A percentile compares a stretch with the other conserved stretches of the same genome.
Conservation (phyloP, 2,329 filamentous ascomycete genomes). For the Hypoxylon sp. region DNA sequence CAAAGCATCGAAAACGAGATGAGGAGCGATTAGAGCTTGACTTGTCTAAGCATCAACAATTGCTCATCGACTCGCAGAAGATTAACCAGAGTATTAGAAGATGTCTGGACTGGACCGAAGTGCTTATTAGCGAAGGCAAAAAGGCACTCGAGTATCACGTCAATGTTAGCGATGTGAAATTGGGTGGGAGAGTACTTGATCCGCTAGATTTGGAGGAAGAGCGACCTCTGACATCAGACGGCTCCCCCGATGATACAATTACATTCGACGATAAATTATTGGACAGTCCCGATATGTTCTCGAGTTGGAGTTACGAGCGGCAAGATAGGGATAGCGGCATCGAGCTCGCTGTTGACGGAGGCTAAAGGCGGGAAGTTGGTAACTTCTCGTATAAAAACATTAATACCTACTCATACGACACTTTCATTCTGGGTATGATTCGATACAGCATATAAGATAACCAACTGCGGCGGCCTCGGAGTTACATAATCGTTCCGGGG, state of each 20-base stretch:
- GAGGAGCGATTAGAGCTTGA: slow-evolving; percentile 88
- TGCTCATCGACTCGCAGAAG: slow-evolving; percentile 91
- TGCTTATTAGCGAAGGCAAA: slow-evolving; percentile 88
- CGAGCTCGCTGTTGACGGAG: slow-evolving; percentile 61
- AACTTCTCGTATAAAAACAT: slow-evolving; percentile 1
- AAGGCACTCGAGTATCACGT: slow-evolving; percentile 90
- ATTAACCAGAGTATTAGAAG: slow-evolving; percentile 95
- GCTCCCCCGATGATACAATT: slow-evolving; percentile 47
- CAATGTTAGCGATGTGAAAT: slow-evolving; percentile 80
- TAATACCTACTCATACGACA: slow-evolving; percentile 25
- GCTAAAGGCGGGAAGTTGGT: slow-evolving; percentile 44
- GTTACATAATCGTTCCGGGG: slow-evolving; percentile 20
- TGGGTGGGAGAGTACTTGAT: slow-evolving; percentile 84
- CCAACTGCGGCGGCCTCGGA: slow-evolving; percentile 25
- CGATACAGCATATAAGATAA: slow-evolving; percentile 35
- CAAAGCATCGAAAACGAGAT: slow-evolving; percentile 76
- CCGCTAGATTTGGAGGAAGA: slow-evolving; percentile 68
- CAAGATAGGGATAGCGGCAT: slow-evolving; percentile 69
- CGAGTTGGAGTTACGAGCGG: slow-evolving; percentile 52
- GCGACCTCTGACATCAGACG: slow-evolving; percentile 48
- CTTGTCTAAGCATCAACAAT: slow-evolving; percentile 87
- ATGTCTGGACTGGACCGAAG: slow-evolving; percentile 90
- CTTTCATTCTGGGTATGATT: slow-evolving; percentile 42
- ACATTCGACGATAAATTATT: slow-evolving; percentile 41
- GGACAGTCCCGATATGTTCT: slow-evolving; percentile 40